Base-by-base conservation (phyloP, 2,329 filamentous ascomycete species). In the Trichoderma asperellum region DNA sequence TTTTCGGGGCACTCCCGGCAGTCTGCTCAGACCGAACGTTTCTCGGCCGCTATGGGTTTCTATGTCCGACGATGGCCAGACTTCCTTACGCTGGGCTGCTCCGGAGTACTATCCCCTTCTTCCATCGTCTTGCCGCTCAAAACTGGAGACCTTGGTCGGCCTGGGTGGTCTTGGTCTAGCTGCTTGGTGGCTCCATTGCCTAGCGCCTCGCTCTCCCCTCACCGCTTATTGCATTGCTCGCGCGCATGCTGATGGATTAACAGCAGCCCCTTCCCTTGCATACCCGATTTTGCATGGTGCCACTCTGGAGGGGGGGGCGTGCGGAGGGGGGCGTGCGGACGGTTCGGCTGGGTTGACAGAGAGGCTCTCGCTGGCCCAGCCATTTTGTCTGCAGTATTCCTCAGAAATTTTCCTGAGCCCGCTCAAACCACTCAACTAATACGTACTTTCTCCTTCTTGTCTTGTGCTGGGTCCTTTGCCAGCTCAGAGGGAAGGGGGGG, bases 221-320 rank as follows among this genome's bases (percentile, higher is more conserved):
- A 72, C 71, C 71, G 71, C 71, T 68, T 72, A 56, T 72, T 71
- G 57, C 43, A 43, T 52, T 53, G 37, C 58, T 49, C 62, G 35
- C 65, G 58, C 61, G 47, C 66, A 69, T 59, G 57, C 68, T 56
- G 70, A 70, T 57, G 68, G 68, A 59, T 61, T 49, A 68, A 60
- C 49, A 72, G 40, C 40, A 52, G 62, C 62, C 65, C 70, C 68
- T 63, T 70, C 71, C 70, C 71, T 71, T 72, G 70, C 71, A 72
- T 69, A 59, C 49, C 68, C 68, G 65, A 64, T 68, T 71, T 70
- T 70, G 61, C 66, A 68, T 70, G 68, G 68, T 53, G 55, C 53
- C 49, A 56, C 63, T 34, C 52, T 29, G 55, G 53, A 34, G 37
- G 55, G 47, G 47, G 55, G 57, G 61, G 68, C 32, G 68, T 43